Percentiles rank a stretch among this genome's conserved stretches.
Conservation (phyloP, 768 basidiomycete species). For the Lentinula boryana region DNA sequence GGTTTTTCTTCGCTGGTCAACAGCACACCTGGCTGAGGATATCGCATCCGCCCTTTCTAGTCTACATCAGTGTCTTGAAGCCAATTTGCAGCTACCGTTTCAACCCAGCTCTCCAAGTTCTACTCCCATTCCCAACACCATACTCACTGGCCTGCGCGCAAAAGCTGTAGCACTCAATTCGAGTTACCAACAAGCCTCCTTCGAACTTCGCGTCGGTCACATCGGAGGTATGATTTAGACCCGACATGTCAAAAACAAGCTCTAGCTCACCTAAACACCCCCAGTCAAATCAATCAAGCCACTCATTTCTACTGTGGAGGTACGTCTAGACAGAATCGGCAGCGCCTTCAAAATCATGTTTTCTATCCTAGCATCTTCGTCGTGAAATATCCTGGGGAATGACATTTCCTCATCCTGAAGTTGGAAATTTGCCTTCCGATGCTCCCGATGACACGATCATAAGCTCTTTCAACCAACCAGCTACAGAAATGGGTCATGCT, state of each 20-base stretch:
- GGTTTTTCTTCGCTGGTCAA: conserved; percentile 33
- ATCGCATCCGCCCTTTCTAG: conserved; percentile 26
- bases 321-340: not conserved
- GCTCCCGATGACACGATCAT: conserved; percentile 1
- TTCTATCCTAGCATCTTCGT: conserved; percentile 25
- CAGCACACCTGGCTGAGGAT: conserved; percentile 35
- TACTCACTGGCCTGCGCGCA: conserved; percentile 22
- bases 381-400: conserved; percentile 40
- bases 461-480: conserved; percentile 18
- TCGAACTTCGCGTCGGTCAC: conserved; percentile 39
- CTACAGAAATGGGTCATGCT: conserved; percentile 26
- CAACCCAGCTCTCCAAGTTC: not conserved
- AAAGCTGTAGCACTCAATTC: conserved; percentile 32
- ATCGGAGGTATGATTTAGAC: conserved; percentile 27
- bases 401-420: conserved; percentile 14
- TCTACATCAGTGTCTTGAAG: conserved; percentile 26
- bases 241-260: not conserved
- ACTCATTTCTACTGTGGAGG: conserved; percentile 35
- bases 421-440: conserved; percentile 6
- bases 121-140: conserved; percentile 12
- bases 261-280: not conserved
- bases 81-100: conserved; percentile 23
- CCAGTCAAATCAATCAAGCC: conserved; percentile 36
- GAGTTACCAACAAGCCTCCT: conserved; percentile 37
- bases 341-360: not conserved